Evolutionary conservation across 345 rosid genomes (phyloP).

Genomic region (Salix purpurea): DNA sequence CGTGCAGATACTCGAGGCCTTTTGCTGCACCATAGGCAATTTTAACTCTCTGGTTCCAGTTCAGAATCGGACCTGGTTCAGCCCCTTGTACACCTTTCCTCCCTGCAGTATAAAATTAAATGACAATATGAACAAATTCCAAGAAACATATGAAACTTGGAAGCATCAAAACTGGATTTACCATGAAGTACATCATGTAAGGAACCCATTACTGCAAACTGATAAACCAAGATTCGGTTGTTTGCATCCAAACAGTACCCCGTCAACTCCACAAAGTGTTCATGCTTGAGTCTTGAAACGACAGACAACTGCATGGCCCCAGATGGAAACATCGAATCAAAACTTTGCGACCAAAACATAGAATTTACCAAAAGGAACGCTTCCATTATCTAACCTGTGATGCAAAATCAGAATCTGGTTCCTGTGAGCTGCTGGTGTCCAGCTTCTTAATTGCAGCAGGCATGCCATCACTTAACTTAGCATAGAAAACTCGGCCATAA

Average conservation of each 20-base stretch:
- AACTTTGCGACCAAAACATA: neutral
- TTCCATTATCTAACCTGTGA: slow-evolving; percentile 52
- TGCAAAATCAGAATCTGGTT: slow-evolving; percentile 76
- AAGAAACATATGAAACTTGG: neutral
- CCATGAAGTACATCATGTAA: slow-evolving; percentile 94
- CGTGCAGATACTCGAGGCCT: slow-evolving; percentile 92
- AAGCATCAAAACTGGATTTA: slow-evolving; percentile 3
- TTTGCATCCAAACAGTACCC: slow-evolving; percentile 83
- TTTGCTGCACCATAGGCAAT: slow-evolving; percentile 87
- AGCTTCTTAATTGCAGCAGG: slow-evolving; percentile 83
- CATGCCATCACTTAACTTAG: slow-evolving; percentile 44
- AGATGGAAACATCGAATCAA: neutral
- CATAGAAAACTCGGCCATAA: slow-evolving; percentile 86
- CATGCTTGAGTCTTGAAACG: slow-evolving; percentile 84
- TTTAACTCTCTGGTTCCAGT: slow-evolving; percentile 86
- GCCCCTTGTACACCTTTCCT: slow-evolving; percentile 96
- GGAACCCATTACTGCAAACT: slow-evolving; percentile 79
- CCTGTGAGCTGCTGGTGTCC: slow-evolving; percentile 68
- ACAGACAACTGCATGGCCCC: slow-evolving; percentile 53
- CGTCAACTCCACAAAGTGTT: slow-evolving; percentile 72
- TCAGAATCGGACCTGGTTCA: slow-evolving; percentile 87
- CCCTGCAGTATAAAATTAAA: slow-evolving; percentile 36
- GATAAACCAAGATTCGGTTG: slow-evolving; percentile 66
- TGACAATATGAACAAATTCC: neutral
- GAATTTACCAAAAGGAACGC: neutral